Evolutionary conservation across 257 asterid species (phyloP).

Genomic region (Avicennia marina): DNA sequence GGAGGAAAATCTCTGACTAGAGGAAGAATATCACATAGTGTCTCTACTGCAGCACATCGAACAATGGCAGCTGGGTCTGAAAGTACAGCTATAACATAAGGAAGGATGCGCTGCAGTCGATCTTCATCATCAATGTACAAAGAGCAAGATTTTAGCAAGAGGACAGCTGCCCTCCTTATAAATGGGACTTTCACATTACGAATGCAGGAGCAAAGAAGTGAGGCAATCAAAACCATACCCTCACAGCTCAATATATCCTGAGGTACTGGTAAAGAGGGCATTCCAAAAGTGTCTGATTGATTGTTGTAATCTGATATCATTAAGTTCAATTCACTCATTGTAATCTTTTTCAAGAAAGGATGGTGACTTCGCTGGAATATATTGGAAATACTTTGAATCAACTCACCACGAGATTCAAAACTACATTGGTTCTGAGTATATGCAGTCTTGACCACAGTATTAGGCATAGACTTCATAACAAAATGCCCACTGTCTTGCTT

Average conservation of each 20-base stretch:
- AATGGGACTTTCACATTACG: constrained; percentile 94
- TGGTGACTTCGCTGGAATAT: constrained; percentile 71
- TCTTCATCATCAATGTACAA: constrained; percentile 91
- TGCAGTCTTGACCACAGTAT: constrained; percentile 35
- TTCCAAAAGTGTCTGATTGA: constrained; percentile 94
- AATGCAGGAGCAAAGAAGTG: constrained; percentile 93
- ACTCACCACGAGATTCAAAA: constrained; percentile 71
- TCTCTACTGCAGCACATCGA: constrained; percentile 96
- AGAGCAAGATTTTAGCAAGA: constrained; percentile 87
- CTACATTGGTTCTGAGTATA: constrained; percentile 42
- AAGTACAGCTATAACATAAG: constrained; percentile 88
- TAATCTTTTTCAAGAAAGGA: constrained; percentile 77
- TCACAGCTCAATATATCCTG: constrained; percentile 85
- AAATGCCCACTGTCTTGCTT: constrained; percentile 45
- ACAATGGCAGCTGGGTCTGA: constrained; percentile 98
- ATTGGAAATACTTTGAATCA: constrained; percentile 65
- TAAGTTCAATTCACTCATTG: constrained; percentile 62
- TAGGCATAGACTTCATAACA: constrained; percentile 37
- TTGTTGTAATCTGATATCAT: constrained; percentile 62
- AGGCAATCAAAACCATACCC: constrained; percentile 98
- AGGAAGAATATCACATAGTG: constrained; percentile 95
- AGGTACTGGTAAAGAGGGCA: constrained; percentile 88
- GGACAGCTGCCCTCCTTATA: constrained; percentile 88
- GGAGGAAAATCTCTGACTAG: constrained; percentile 96
- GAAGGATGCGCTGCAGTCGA: constrained; percentile 94